Percentiles rank a stretch among this genome's conserved stretches.
Conservation (phyloP, 1,284 basidiomycete genomes). For the Ustilago esculenta region DNA sequence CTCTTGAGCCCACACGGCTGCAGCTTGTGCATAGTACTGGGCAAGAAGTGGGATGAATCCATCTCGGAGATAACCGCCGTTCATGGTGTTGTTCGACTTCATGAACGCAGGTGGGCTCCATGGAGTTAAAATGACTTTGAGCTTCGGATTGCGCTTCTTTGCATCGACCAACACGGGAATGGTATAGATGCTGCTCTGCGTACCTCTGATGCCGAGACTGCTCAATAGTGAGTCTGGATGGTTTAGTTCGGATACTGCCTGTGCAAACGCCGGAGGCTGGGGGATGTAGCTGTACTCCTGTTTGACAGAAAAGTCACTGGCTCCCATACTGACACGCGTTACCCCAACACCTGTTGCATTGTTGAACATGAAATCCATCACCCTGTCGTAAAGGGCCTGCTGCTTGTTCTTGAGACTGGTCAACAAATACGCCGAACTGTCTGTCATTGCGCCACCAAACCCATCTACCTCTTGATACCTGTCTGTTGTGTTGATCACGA, state of each 20-base stretch:
- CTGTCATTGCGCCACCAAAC: conserved; percentile 52
- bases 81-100: conserved; percentile 49
- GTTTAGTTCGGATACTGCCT: conserved; percentile 15
- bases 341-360: conserved; percentile 45
- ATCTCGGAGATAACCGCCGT: conserved; percentile 39
- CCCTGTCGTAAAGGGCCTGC: conserved; percentile 24
- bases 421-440: conserved; percentile 45
- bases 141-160: conserved; percentile 25
- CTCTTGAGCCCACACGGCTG: conserved; percentile 18
- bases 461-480: conserved; percentile 45
- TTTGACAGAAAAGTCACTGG: conserved; percentile 43
- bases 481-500: conserved; percentile 40
- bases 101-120: conserved; percentile 57
- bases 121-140: conserved; percentile 50
- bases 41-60: conserved; percentile 36
- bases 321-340: conserved; percentile 46
- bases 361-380: conserved; percentile 53
- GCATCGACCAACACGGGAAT: conserved; percentile 53
- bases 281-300: conserved; percentile 34
- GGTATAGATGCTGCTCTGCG: conserved; percentile 30
- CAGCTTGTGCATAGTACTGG: conserved; percentile 45
- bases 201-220: conserved; percentile 28
- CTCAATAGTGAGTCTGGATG: conserved; percentile 21
- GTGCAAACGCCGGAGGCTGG: conserved; percentile 9
- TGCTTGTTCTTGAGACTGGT: conserved; percentile 33